phyloP scores from a whole-genome alignment of 2,329 filamentous ascomycete species.

The Aspergillus viridinutans region DNA sequence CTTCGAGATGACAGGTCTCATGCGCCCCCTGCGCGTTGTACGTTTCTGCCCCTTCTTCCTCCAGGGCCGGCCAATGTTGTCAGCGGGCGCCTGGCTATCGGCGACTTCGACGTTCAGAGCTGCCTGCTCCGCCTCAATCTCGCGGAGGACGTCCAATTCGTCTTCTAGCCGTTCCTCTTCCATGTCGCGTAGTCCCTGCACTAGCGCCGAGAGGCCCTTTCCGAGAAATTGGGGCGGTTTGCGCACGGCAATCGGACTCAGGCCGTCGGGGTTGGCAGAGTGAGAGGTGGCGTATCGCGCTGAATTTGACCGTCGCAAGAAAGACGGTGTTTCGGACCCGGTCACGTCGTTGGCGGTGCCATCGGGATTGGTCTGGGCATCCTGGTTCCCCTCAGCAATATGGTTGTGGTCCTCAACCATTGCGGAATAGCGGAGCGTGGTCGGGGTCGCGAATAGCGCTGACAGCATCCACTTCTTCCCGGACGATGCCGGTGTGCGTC shows the following conservation, averaged over 20 bases:
- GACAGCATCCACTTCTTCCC: slow-evolving; percentile 44
- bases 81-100: slow-evolving; percentile 32
- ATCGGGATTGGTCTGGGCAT: slow-evolving; percentile 1
- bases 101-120: slow-evolving; percentile 28
- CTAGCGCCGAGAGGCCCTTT: slow-evolving; percentile 36
- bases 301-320: slow-evolving; percentile 36
- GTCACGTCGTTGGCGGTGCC: slow-evolving; percentile 12
- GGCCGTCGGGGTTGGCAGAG: slow-evolving; percentile 11
- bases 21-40: slow-evolving; percentile 42
- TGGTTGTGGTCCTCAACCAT: slow-evolving; percentile 34
- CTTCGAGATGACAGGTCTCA: slow-evolving; percentile 36
- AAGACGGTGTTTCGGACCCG: slow-evolving; percentile 36
- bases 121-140: slow-evolving; percentile 39
- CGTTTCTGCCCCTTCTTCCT: slow-evolving; percentile 50
- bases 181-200: slow-evolving; percentile 37
- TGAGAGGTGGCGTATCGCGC: slow-evolving; percentile 21
- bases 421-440: slow-evolving; percentile 39
- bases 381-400: slow-evolving; percentile 2
- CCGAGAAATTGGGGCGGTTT: slow-evolving; percentile 36
- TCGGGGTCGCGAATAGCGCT: slow-evolving; percentile 45
- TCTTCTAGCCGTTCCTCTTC: slow-evolving; percentile 41
- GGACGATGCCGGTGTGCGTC: slow-evolving; percentile 40
- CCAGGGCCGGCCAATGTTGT: slow-evolving; percentile 22
- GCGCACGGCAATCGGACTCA: slow-evolving; percentile 37
- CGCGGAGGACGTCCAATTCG: slow-evolving; percentile 41